Percentiles rank a stretch among this genome's conserved stretches.
phyloP scores from a whole-genome alignment of 495 filamentous ascomycete genomes.

The Immersiella caudata region DNA sequence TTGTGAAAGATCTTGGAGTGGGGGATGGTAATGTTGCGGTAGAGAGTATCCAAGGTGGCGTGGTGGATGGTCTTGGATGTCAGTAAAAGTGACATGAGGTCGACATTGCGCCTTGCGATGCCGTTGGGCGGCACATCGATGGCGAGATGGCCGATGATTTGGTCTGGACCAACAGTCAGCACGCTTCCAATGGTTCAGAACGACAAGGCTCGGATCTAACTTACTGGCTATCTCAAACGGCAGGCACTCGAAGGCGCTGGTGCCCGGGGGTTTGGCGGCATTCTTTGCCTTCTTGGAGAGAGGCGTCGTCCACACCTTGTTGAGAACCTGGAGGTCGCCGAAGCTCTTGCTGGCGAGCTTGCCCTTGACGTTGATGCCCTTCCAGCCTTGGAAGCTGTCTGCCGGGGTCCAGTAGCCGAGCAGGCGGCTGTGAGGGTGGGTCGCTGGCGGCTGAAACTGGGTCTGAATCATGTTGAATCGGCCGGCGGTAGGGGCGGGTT shows the following conservation, averaged over 20 bases:
- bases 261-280: slow-evolving; percentile 39
- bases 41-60: slow-evolving; percentile 76
- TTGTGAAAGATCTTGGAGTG: slow-evolving; percentile 87
- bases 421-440: slow-evolving; percentile 49
- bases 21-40: slow-evolving; percentile 82
- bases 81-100: slow-evolving; percentile 76
- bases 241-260: slow-evolving; percentile 63
- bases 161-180: slow-evolving; percentile 52
- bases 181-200: slow-evolving; percentile 7
- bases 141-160: slow-evolving; percentile 75
- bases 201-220: slow-evolving; percentile 29
- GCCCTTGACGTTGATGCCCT: slow-evolving; percentile 66
- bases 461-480: slow-evolving; percentile 47
- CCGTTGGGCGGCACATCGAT: slow-evolving; percentile 78
- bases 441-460: slow-evolving; percentile 51
- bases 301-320: slow-evolving; percentile 56
- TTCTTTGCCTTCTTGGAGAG: slow-evolving; percentile 33
- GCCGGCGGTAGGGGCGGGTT: background rate
- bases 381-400: slow-evolving; percentile 72
- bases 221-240: slow-evolving; percentile 75
- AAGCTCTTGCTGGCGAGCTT: slow-evolving; percentile 73
- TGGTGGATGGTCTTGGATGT: slow-evolving; percentile 76
- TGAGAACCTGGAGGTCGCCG: slow-evolving; percentile 64
- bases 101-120: slow-evolving; percentile 76
- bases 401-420: slow-evolving; percentile 70